These are phyloP conservation scores for Xylaria sp. DNA, from an alignment of 2,329 filamentous ascomycete species.

Conservation along the genomic window DNA sequence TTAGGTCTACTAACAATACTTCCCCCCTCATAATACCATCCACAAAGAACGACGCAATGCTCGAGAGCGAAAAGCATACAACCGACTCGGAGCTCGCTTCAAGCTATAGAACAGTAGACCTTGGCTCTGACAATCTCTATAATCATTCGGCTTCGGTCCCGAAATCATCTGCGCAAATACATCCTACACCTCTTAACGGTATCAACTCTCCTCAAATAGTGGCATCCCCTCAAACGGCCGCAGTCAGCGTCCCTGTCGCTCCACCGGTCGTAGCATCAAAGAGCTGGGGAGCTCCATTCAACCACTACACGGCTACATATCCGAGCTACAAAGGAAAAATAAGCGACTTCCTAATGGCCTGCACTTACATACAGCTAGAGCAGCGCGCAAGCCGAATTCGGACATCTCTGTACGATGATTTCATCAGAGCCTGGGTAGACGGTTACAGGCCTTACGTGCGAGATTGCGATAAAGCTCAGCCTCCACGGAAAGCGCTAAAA, in stretches of 20 bases:
- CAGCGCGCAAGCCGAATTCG: constrained; percentile 34
- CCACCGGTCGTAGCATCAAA: constrained; percentile 5
- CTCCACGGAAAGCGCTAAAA: constrained; percentile 32
- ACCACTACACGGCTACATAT: constrained; percentile 38
- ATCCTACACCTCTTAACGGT: constrained; percentile 14
- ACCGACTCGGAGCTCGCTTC: constrained; percentile 1
- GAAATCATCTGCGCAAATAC: constrained; percentile 26
- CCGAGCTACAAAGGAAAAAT: constrained; percentile 39
- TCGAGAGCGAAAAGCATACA: constrained; percentile 7
- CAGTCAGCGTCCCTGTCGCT: background rate
- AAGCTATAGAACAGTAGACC: background rate
- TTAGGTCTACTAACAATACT: constrained; percentile 28
- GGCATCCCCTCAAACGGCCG: background rate
- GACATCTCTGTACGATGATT: constrained; percentile 44
- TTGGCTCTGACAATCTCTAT: background rate
- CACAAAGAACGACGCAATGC: constrained; percentile 26
- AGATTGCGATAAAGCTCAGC: constrained; percentile 34
- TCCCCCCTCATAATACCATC: constrained; percentile 39
- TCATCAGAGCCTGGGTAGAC: constrained; percentile 43
- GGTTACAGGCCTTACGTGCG: constrained; percentile 41
- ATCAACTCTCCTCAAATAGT: constrained; percentile 13
- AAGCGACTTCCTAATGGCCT: constrained; percentile 40
- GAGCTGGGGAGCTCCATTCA: constrained; percentile 34
- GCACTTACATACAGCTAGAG: constrained; percentile 39
- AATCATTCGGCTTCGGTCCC: constrained; percentile 1